Conservation (phyloP, 2,329 filamentous ascomycete genomes). For the Alternaria ventricosa region DNA sequence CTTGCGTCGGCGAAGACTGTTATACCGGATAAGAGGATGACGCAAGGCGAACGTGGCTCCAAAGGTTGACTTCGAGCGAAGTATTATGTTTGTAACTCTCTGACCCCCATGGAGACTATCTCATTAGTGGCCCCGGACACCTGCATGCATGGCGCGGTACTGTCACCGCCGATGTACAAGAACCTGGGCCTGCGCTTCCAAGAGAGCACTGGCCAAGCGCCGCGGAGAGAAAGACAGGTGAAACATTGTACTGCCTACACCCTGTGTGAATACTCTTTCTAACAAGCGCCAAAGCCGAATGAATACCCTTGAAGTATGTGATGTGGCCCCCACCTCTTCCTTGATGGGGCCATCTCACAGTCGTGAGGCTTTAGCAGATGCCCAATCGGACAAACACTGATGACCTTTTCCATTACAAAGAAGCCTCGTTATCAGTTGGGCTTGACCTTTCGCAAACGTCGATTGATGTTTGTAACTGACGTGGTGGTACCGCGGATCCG, state of each 20-base stretch:
- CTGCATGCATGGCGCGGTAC: slow-evolving; percentile 8
- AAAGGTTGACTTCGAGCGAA: neutral
- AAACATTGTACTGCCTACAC: slow-evolving; percentile 18
- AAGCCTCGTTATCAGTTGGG: neutral
- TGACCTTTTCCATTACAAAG: neutral
- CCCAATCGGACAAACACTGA: slow-evolving; percentile 2
- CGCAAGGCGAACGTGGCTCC: slow-evolving; percentile 12
- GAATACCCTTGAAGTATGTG: neutral
- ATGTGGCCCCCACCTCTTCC: neutral
- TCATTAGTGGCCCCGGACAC: slow-evolving; percentile 5
- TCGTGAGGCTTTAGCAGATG: neutral
- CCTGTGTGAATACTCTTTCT: slow-evolving; percentile 5
- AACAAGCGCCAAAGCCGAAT: slow-evolving; percentile 10
- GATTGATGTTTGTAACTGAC: slow-evolving; percentile 17
- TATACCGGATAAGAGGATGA: neutral
- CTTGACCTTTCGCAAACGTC: neutral
- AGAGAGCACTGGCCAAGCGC: slow-evolving; percentile 6
- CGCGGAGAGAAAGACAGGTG: slow-evolving; percentile 11
- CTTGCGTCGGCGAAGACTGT: neutral
- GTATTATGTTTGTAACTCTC: slow-evolving; percentile 14
- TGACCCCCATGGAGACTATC: neutral
- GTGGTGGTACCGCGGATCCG: slow-evolving; percentile 25
- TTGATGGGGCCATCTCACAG: neutral
- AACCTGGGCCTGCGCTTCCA: slow-evolving; percentile 6
- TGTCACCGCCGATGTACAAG: slow-evolving; percentile 10